phyloP scores from a whole-genome alignment of 176 grass and related monocot genomes.

The Lolium multiflorum region DNA sequence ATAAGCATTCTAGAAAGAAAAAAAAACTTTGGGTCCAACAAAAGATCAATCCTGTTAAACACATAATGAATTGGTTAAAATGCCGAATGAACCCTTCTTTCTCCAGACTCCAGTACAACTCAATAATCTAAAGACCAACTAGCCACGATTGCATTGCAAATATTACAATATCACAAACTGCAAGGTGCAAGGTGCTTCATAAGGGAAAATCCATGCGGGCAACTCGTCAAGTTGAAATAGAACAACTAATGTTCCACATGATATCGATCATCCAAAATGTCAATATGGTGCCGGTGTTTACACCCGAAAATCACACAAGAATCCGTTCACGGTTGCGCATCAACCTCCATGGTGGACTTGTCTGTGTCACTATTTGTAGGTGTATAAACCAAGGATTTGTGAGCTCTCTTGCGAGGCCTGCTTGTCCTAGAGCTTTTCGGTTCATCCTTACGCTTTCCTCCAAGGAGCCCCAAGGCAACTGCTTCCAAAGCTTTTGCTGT shows the following conservation, averaged over 20 bases:
- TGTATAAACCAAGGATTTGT: conserved; percentile 20
- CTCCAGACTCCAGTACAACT: background rate
- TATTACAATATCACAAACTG: conserved; percentile 25
- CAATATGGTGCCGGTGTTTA: background rate
- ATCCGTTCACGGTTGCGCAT: conserved; percentile 15
- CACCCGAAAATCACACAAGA: background rate
- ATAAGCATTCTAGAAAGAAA: background rate
- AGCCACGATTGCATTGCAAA: background rate
- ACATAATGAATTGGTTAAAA: conserved; percentile 32
- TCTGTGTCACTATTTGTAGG: conserved; percentile 20
- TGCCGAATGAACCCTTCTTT: background rate
- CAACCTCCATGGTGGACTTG: conserved; percentile 41
- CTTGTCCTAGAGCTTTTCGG: conserved; percentile 40
- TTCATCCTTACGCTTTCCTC: conserved; percentile 67
- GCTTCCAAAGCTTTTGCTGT: conserved; percentile 84
- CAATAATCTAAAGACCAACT: conserved; percentile 25
- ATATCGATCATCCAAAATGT: conserved; percentile 1
- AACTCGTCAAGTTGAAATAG: conserved; percentile 22
- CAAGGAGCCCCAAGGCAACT: conserved; percentile 78
- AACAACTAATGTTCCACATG: conserved; percentile 15
- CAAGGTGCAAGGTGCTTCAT: conserved; percentile 18
- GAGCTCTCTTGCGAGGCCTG: conserved; percentile 48
- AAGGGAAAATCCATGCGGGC: background rate
- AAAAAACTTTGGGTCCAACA: background rate
- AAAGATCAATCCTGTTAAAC: conserved; percentile 20